Evolutionary conservation across 768 basidiomycete genomes (phyloP), one percentile per base, ranked within the genome.

Genomic region (Pleurotus sapidus): DNA sequence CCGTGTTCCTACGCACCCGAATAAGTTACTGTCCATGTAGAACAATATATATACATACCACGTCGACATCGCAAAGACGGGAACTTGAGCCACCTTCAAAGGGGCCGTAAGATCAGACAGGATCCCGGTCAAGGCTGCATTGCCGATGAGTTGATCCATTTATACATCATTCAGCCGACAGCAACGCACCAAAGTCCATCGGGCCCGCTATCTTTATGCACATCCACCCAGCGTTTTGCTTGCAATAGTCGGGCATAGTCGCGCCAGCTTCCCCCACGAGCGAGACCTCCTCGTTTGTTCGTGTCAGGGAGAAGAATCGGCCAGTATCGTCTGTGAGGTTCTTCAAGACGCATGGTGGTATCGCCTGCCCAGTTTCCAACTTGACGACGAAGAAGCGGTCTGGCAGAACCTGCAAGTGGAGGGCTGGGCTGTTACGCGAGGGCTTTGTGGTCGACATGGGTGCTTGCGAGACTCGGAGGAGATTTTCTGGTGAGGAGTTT

Each of bases 201-300:
- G 84, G 85, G 3, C 86, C 87, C 37, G 72, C 74, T 40, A 89
- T 83, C 67, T 82, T 83, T 59, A 88, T 82, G 63, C 82, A 82
- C 62, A 68, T 74, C 85, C 85, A 86, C 1, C 72, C 71, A 20
- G 76, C 74, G 27, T 74, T 67, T 40, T 77, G 70, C 55, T 67
- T 65, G 56, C 71, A 72, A 15, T 50, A 63, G 15, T 73, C 65
- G 17, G 73, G 72, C 67, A 77, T 72, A 53, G 59, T 69, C 12
- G 72, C 62, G 12, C 72, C 70, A 20, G 67, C 64, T 64, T 81
- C 72, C 14, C 79, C 77, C n/a, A 84, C 81, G 53, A 88, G 63
- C 2, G 86, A 88, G 2, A 84, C 70, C 63, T 89, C 87, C 30
- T 88, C 84, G 5, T 63, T 63, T 5, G 86, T 87, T 48, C 80